phyloP scores from a whole-genome alignment of 2,329 filamentous ascomycete species.

The Fusarium humuli region DNA sequence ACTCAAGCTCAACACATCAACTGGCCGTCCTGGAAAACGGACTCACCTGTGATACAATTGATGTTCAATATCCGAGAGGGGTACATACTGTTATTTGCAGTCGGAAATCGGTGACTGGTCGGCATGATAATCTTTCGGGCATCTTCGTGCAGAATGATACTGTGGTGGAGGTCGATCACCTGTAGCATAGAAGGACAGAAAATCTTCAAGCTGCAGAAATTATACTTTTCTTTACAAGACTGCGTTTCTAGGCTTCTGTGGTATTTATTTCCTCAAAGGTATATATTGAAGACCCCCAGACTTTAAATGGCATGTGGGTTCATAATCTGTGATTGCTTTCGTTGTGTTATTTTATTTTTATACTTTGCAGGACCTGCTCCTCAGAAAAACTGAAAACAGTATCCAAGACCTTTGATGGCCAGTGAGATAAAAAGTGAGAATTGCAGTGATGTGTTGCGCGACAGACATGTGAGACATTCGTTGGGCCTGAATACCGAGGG shows the following conservation, averaged over 20 bases:
- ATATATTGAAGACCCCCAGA: too few relatives aligned
- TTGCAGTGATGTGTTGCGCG: not conserved
- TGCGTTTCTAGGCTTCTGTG: not conserved
- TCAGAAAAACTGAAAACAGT: too few relatives aligned
- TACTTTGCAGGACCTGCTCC: too few relatives aligned
- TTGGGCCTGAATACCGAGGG: not conserved
- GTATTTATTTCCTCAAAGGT: not conserved
- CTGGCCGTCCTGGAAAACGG: conserved; percentile 26
- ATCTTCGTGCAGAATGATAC: conserved; percentile 31
- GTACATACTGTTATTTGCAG: conserved; percentile 30
- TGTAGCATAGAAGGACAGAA: not conserved
- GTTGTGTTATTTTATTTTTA: too few relatives aligned
- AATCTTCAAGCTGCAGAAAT: not conserved
- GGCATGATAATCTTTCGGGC: not conserved
- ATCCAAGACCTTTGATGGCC: too few relatives aligned
- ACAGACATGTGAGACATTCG: not conserved
- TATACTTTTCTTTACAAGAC: not conserved
- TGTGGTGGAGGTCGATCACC: conserved; percentile 17
- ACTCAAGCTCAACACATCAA: conserved; percentile 37
- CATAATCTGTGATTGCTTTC: too few relatives aligned
- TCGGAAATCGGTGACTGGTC: not conserved
- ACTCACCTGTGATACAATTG: not conserved
- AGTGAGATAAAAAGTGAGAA: too few relatives aligned
- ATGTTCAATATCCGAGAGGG: not conserved
- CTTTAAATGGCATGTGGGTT: too few relatives aligned